Base-by-base conservation (phyloP, 768 basidiomycete species). In the Mycena galopus region DNA sequence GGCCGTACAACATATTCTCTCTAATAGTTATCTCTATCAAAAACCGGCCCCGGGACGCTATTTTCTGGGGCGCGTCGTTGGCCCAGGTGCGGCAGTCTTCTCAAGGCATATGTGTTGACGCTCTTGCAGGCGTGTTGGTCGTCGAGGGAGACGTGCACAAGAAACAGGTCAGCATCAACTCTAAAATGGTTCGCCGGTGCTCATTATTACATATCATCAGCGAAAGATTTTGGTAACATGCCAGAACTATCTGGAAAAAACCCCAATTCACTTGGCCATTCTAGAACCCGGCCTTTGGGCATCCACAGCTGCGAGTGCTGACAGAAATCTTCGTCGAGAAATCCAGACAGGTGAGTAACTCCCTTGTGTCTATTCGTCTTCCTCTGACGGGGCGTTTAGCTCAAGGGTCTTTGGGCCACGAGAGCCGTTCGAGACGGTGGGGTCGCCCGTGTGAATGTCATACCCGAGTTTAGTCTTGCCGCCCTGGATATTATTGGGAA, bases 401-500 rank as follows among this genome's bases (percentile, higher is more conserved):
- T 85, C 33, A 79, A 83, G 32, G 84, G 84, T 61, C 32, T 83
- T 17, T 82, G 79, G 83, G 73, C 57, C 9, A 57, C 68, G 6
- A 76, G 80, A 61, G 73, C 81, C 21, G 51, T 71, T 39, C 30
- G 59, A 14, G 65, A 77, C 42, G 71, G 66, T 27, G 69, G 32
- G 53, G 37, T 33, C 2, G 73, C 50, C 14, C 69, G 77, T 7
- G 75, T 89, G 42, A 88, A 92, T 58, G 85, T 89, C 10, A 77
- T 88, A 58, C 76, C 80, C 2, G 91, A 86, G 84, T 81, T 91
- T 2, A 85, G 84, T 21, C 85, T 85, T 50, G 83, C 87, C 12
- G 90, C 90, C 11, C 80, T 91, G 14, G 91, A 91, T 66, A 85
- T 89, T 58, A 91, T 93, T 64, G 90, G 90, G 21, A 80, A 88